Base-by-base conservation (phyloP, 2,329 filamentous ascomycete species). In the Cordyceps cicadae region DNA sequence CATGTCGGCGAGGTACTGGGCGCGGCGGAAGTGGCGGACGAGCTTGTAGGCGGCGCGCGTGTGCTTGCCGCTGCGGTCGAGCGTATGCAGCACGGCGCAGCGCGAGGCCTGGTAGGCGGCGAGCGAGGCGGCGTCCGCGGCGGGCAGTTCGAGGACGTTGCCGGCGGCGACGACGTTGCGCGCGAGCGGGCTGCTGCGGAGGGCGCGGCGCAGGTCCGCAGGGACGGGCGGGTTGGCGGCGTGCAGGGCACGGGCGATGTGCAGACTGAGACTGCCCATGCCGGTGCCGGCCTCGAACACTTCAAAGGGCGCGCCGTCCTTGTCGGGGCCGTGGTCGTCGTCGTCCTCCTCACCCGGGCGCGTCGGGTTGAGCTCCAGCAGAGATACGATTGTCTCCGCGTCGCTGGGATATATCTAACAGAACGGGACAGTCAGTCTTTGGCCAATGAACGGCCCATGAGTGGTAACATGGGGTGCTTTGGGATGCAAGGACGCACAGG, bases 231-330 rank as follows among this genome's bases (percentile, higher is more conserved):
- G 75, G 67, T 92, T 92, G 19, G 85, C 87, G 50, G 83, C 89
- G 69, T 92, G 87, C 51, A 94, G 83, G 3, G 89, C 88, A 57
- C 88, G 82, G 34, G 89, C 86, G 24, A 94, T 78, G 68, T 92
- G 84, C 5, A 94, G 73, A 0, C 89, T 93, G 62, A 94, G 74
- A 39, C 87, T 86, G 62, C 90, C 90, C 77, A 92, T 89, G n/a
- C 90, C 90, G 3, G 90, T 94, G 17, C 90, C 90, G 52, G 89
- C 89, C 73, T 94, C 90, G 57, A 94, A 85, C 50, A 94, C 89
- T 69, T 93, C 88, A 14, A 92, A 71, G 0, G 80, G 82, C 14
- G 12, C 43, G 29, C 29, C 29, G 29, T 39, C 54, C 29, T 37
- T 29, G 14, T 74, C 39, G 39, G 70, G 6, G 73, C 66, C 17